Percentiles rank a stretch among this genome's conserved stretches.
Evolutionary conservation across 2,329 filamentous ascomycete species (phyloP).

Genomic region (Penicillium brevicompactum): DNA sequence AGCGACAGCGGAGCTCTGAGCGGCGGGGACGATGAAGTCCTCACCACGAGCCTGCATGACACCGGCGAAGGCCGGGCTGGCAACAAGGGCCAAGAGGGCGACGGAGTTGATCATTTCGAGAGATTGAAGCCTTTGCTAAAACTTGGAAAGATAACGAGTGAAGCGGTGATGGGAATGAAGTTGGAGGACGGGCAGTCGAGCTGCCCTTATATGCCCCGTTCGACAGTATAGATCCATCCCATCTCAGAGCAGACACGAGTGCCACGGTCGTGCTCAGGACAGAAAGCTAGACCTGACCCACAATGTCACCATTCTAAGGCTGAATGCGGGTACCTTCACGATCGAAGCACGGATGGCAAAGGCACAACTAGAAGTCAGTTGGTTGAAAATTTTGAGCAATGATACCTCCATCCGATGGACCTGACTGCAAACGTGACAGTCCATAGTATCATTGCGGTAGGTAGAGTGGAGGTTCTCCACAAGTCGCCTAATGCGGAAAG

Average conservation of each 20-base stretch:
- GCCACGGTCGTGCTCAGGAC: constrained; percentile 32
- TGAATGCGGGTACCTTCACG: constrained; percentile 17
- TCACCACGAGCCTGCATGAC: constrained; percentile 31
- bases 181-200: constrained; percentile 6
- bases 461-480: constrained; percentile 14
- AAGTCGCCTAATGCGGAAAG: constrained; percentile 21
- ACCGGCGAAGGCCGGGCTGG: constrained; percentile 39
- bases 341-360: constrained; percentile 21
- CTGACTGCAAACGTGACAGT: constrained; percentile 32
- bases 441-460: constrained; percentile 27
- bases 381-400: constrained; percentile 14
- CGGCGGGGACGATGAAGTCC: constrained; percentile 7
- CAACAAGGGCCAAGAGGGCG: constrained; percentile 38
- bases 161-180: constrained; percentile 16
- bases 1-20: constrained; percentile 6
- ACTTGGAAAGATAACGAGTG: constrained; percentile 26
- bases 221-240: neutral
- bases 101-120: constrained; percentile 41
- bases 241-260: constrained; percentile 23
- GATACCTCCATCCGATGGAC: constrained; percentile 14
- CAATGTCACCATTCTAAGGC: constrained; percentile 17
- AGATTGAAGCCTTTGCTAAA: constrained; percentile 18
- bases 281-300: constrained; percentile 26
- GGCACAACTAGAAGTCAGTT: constrained; percentile 17
- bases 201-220: constrained; percentile 30